Conservation (phyloP, 78 protist genomes). For the Salpingoeca rosetta region DNA sequence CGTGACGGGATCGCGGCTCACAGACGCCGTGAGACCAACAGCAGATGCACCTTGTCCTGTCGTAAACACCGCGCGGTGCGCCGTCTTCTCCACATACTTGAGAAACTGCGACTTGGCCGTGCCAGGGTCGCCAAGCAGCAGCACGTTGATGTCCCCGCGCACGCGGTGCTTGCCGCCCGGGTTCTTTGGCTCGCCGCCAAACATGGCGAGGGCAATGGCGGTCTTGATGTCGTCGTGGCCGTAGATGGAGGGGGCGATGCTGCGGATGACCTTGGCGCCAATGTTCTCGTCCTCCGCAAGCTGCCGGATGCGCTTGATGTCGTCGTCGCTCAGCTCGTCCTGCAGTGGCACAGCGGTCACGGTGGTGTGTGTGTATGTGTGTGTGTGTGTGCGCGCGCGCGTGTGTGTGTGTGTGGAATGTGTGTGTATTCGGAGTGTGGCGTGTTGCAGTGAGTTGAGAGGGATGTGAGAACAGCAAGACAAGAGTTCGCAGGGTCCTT, state of each 20-base stretch:
- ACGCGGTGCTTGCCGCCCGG: constrained; percentile 61
- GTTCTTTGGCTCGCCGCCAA: constrained; percentile 87
- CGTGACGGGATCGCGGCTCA: constrained; percentile 88
- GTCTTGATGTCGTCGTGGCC: constrained; percentile 95
- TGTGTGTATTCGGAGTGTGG: no score
- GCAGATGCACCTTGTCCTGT: constrained; percentile 98
- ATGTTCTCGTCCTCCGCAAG: constrained; percentile 65
- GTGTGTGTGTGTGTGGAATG: constrained; percentile 1
- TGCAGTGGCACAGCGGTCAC: background rate
- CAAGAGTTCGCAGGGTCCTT: background rate
- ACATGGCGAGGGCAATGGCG: constrained; percentile 88
- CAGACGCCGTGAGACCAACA: constrained; percentile 99
- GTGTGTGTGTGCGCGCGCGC: background rate
- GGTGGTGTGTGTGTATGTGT: background rate
- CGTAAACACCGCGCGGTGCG: constrained; percentile 93
- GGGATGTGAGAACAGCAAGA: background rate
- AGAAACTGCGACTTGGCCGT: constrained; percentile 96
- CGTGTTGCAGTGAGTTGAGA: no score
- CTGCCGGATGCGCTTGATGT: background rate
- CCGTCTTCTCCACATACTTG: constrained; percentile 89
- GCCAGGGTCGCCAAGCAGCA: constrained; percentile 99
- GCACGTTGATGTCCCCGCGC: constrained; percentile 99
- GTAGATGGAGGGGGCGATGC: constrained; percentile 96
- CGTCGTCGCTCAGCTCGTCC: background rate
- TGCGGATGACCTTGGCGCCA: constrained; percentile 48